A percentile compares a stretch with the other conserved stretches of the same genome.
These are phyloP conservation scores for Erysimum cheiranthoides DNA, from an alignment of 345 rosid genomes.

Conservation along the genomic window DNA sequence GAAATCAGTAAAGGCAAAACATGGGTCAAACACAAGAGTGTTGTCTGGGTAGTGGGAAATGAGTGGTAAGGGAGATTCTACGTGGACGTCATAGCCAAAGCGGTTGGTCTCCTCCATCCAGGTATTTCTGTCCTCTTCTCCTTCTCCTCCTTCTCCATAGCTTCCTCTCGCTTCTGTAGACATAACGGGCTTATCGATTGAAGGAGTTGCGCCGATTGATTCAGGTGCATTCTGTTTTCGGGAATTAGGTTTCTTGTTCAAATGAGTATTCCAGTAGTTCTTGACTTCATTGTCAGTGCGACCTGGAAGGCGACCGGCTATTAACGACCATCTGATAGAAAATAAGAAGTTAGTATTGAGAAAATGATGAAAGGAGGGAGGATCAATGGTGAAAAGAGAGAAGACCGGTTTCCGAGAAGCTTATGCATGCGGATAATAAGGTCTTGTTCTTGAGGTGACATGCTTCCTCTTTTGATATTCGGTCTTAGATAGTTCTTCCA, in stretches of 20 bases:
- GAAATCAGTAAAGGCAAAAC: conserved; percentile 55
- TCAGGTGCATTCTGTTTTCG: conserved; percentile 49
- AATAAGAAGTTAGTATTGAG: conserved; percentile 1
- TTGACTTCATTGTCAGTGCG: conserved; percentile 90
- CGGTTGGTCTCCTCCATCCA: conserved; percentile 52
- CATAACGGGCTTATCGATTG: conserved; percentile 22
- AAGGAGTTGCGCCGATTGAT: conserved; percentile 1
- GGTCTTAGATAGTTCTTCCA: conserved; percentile 91
- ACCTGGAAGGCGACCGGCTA: conserved; percentile 88
- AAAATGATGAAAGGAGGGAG: not conserved
- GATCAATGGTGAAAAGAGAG: conserved; percentile 2
- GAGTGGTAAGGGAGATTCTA: conserved; percentile 50
- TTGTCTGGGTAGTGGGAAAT: conserved; percentile 41
- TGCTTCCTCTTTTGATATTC: conserved; percentile 74
- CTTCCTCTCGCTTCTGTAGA: conserved; percentile 24
- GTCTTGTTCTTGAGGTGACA: conserved; percentile 83
- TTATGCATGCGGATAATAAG: conserved; percentile 90
- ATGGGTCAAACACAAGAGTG: conserved; percentile 47
- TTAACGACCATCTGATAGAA: conserved; percentile 70
- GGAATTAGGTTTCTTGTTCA: conserved; percentile 58
- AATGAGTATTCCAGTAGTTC: conserved; percentile 95
- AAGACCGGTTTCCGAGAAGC: conserved; percentile 80
- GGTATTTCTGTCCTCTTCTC: conserved; percentile 32
- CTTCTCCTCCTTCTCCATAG: conserved; percentile 29
- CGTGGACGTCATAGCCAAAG: conserved; percentile 44